Conservation (phyloP, 208 protist species). For the Herpetomonas tarakana region DNA sequence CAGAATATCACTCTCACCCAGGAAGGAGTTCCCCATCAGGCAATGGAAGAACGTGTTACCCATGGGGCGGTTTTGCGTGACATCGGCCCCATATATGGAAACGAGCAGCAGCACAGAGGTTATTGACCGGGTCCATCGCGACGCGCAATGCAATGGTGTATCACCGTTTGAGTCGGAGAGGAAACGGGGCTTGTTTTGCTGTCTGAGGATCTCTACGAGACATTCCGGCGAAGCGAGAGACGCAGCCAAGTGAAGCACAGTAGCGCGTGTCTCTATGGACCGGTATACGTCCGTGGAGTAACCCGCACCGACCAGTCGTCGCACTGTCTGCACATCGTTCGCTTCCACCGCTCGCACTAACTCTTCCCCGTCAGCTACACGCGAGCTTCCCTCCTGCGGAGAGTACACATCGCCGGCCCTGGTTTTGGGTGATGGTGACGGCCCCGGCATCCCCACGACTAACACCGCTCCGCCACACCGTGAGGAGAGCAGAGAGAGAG, state of each 20-base stretch:
- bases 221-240: constrained; percentile 19
- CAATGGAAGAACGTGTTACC: constrained; percentile 62
- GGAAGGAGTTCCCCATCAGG: constrained; percentile 33
- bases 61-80: constrained; percentile 6
- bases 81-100: constrained; percentile 34
- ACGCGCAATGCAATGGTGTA: constrained; percentile 51
- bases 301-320: constrained; percentile 9
- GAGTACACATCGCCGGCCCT: no score
- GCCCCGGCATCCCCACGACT: no score
- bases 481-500: no score
- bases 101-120: constrained; percentile 40
- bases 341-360: constrained; percentile 5
- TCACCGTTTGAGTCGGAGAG: constrained; percentile 30
- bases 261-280: constrained; percentile 2
- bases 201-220: constrained; percentile 40
- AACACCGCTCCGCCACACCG: no score
- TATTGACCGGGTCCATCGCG: constrained; percentile 15
- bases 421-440: no score
- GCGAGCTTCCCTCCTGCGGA: no score
- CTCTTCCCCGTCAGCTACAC: no score
- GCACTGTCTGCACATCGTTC: constrained; percentile 17
- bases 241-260: constrained; percentile 48
- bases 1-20: constrained; percentile 16
- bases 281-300: constrained; percentile 17
- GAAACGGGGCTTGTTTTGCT: constrained; percentile 11